Conservation (phyloP, 1,284 basidiomycete species). For the Sanghuangporus sanghuang region DNA sequence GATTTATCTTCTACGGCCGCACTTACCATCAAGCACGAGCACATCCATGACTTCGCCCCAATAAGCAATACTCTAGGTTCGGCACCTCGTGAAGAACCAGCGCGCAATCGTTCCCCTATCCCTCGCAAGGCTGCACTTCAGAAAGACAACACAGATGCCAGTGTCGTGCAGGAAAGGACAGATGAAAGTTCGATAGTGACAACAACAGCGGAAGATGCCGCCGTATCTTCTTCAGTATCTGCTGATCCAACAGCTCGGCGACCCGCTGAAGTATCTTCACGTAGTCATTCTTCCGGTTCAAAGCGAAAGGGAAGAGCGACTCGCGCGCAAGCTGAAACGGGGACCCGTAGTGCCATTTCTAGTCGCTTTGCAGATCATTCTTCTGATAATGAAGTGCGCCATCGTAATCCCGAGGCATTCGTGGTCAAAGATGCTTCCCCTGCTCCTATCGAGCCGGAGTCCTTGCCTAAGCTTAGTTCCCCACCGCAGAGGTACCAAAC, state of each 20-base stretch:
- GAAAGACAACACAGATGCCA: background rate
- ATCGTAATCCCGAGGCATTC: background rate
- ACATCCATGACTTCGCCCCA: background rate
- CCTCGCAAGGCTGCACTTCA: background rate
- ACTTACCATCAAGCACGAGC: background rate
- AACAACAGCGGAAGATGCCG: background rate
- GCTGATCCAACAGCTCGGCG: background rate
- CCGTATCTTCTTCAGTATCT: background rate
- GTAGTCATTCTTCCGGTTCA: constrained; percentile 5
- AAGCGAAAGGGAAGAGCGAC: background rate
- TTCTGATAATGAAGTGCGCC: background rate
- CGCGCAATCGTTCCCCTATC: constrained; percentile 6
- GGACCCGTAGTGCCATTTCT: background rate
- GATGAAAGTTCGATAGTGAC: background rate
- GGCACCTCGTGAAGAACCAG: background rate
- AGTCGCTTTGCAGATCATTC: background rate
- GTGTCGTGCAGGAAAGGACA: background rate
- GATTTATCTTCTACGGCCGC: background rate
- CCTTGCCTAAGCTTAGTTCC: background rate
- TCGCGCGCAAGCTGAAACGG: background rate
- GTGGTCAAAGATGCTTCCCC: background rate
- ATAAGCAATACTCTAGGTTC: background rate
- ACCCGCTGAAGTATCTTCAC: background rate
- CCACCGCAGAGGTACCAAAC: constrained; percentile 9
- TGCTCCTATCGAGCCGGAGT: background rate